Percentiles rank a stretch among this genome's conserved stretches.
These are phyloP conservation scores for Carex scoparia DNA, from an alignment of 176 grass and related monocot species.

Conservation along the genomic window DNA sequence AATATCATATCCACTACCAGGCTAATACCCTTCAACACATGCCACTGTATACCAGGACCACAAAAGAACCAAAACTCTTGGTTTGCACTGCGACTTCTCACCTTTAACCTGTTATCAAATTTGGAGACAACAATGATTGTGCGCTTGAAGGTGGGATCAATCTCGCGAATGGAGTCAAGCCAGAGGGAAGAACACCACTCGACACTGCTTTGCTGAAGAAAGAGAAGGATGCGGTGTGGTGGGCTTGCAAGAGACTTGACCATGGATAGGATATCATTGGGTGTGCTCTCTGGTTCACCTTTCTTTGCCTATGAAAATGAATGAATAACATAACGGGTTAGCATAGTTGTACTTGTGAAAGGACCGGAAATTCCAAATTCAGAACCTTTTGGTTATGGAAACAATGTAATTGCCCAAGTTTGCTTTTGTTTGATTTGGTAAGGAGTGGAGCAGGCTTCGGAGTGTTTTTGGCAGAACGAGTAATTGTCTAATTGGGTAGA, in stretches of 20 bases:
- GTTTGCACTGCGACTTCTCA: constrained; percentile 24
- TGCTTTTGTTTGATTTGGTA: background rate
- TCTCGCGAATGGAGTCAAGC: constrained; percentile 84
- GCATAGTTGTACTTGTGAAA: background rate
- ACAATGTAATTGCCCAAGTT: background rate
- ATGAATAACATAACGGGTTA: constrained; percentile 3
- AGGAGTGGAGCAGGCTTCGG: background rate
- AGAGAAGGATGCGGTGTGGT: constrained; percentile 84
- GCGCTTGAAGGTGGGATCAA: constrained; percentile 86
- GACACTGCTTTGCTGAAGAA: constrained; percentile 97
- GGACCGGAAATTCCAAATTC: background rate
- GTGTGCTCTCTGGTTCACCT: constrained; percentile 85
- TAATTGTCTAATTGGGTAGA: background rate
- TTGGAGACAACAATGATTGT: constrained; percentile 90
- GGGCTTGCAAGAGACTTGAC: constrained; percentile 83
- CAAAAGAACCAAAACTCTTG: background rate
- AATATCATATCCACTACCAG: background rate
- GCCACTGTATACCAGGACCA: background rate
- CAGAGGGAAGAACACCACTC: constrained; percentile 97
- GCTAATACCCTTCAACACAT: background rate
- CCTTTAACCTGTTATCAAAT: constrained; percentile 96
- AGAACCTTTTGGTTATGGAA: background rate
- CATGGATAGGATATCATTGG: constrained; percentile 82
- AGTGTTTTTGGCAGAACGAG: background rate
- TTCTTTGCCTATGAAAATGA: constrained; percentile 65